Conservation (phyloP, 768 basidiomycete species). For the Psilocybe azurescens region DNA sequence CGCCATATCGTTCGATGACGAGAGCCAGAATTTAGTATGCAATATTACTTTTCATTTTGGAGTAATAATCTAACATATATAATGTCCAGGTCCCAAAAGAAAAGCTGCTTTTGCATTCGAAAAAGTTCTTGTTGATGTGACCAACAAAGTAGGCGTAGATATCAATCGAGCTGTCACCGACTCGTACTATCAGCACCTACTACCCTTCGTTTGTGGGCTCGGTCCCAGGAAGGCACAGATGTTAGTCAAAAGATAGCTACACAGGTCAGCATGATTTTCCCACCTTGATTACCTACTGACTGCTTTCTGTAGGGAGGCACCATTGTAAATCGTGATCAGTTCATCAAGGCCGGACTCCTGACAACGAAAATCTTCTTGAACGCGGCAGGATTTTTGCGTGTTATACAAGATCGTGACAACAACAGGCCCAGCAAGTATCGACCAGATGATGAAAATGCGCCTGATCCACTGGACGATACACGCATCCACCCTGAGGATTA, state of each 20-base stretch:
- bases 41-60: background rate
- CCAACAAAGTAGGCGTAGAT: conserved; percentile 94
- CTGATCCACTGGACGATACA: conserved; percentile 93
- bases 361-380: conserved; percentile 92
- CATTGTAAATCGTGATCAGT: conserved; percentile 85
- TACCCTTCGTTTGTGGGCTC: conserved; percentile 91
- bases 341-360: conserved; percentile 80
- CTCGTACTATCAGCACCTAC: conserved; percentile 83
- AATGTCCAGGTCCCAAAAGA: conserved; percentile 75
- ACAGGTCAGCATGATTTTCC: conserved; percentile 53
- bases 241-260: conserved; percentile 81
- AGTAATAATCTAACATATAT: conserved; percentile 7
- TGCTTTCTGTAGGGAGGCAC: conserved; percentile 61
- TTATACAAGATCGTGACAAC: conserved; percentile 72
- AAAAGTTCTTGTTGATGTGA: conserved; percentile 85
- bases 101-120: conserved; percentile 85
- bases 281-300: background rate
- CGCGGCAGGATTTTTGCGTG: conserved; percentile 89
- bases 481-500: conserved; percentile 98
- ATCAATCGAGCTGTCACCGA: conserved; percentile 93
- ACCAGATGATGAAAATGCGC: conserved; percentile 69
- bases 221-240: conserved; percentile 94
- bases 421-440: conserved; percentile 65
- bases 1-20: conserved; percentile 83
- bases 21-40: conserved; percentile 84